Evolutionary conservation across 208 protist species (phyloP), one percentile per base, ranked within the genome.

Genomic region (Trypanosoma congolense): DNA sequence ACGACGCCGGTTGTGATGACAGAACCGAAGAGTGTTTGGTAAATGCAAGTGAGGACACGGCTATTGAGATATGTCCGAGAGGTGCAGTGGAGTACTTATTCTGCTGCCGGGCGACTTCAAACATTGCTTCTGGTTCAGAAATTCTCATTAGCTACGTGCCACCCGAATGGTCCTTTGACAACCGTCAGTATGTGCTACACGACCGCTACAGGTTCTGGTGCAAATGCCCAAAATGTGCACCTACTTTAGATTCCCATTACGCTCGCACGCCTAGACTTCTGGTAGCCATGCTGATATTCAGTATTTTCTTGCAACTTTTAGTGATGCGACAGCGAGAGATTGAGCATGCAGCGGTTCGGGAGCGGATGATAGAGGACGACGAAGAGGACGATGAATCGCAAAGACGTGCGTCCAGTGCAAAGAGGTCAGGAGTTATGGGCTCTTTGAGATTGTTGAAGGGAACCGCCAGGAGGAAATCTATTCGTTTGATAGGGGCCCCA

Each of bases 181-280:
- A 89, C 58, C 80, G 87, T 21, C 87, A 94, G 68, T 86, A 94
- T 61, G 87, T 94, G n/a, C 63, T 94, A 31, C 83, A 91, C 71
- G 87, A 94, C 49, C 87, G 83, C 49, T 94, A 94, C 64, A 71
- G 69, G 19, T 94, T 94, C 44, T 88, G 83, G 78, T 94, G 87
- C 67, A 89, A 90, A 52, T 94, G 87, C 65, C 78, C 83, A 30
- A 83, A 82, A 51, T 94, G 87, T 43, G 61, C 87, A 3, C 82
- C 83, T 0, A 73, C 65, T 26, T 41, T 91, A 14, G 82, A 91
- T 43, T 57, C 58, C 38, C 73, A 75, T 61, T 92, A 89, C 61
- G 62, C 76, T 1, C 69, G 63, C 5, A 54, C 77, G 25, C 78
- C 87, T 1, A 54, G 67, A 24, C 19, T 83, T 5, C 45, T 91